Evolutionary conservation across 2,329 filamentous ascomycete species (phyloP), one percentile per base, ranked within the genome.

Genomic region (Xylariaceae sp.): DNA sequence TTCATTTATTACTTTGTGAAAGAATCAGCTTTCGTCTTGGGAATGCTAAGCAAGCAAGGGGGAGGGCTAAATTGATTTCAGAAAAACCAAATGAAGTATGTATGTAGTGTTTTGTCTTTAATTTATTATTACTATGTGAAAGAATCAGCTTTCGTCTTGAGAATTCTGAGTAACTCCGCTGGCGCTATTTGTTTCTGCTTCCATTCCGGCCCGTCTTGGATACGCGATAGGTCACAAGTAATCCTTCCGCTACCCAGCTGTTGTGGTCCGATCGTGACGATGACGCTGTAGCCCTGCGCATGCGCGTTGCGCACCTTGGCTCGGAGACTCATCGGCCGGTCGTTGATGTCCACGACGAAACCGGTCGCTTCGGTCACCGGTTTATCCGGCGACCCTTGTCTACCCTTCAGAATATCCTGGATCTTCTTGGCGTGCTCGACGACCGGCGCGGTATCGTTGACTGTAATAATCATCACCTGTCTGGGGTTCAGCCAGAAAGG

Each of bases 401-500:
- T 76, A 3, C 86, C 82, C 37, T 81, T 73, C 3, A 86, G 75
- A 4, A 82, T 71, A 52, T 82, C 74, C 59, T 80, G 77, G 4
- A 78, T 74, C 48, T 74, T 72, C 59, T 71, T 77, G 18, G 75
- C 82, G 77, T 74, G 83, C 1, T 72, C 72, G 8, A 87, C 61
- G 0, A 87, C 79, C 0, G 79, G 75, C 2, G 78, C 74, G 3
- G 79, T 80, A 53, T 86, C 80, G 67, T 89, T 91, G 56, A 93
- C 80, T 0, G 89, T 88, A 37, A 94, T 74, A 58, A 96, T 82
- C 51, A 88, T 84, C 48, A 84, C 87, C 70, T 94, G 92, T 4
- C 86, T 83, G 0, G 91, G 91, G 57, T 89, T 92, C 8, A 96
- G 79, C 92, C 91, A 96, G 72, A 96, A 93, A 2, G 91, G 91